Evolutionary conservation across 139 green algal species (phyloP).

Genomic region (Microglena sp.): DNA sequence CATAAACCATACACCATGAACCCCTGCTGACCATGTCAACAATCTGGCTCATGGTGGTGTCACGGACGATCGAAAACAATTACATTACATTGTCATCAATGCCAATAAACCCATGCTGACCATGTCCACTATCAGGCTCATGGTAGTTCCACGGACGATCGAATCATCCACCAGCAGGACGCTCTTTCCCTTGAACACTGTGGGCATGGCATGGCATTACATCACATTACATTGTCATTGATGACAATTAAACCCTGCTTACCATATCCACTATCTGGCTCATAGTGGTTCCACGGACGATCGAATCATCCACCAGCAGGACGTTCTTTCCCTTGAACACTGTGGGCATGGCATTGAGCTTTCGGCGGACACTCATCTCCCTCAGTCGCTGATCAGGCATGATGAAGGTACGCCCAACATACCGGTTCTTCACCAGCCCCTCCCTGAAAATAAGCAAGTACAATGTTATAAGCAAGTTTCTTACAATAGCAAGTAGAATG

Average conservation of each 20-base stretch:
- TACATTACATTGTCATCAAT: background rate
- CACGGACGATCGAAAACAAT: slow-evolving; percentile 81
- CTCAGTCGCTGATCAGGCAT: slow-evolving; percentile 91
- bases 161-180: slow-evolving; percentile 98
- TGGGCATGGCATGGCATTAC: too few species aligned
- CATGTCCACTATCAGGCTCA: slow-evolving; percentile 37
- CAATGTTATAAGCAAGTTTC: too few species aligned
- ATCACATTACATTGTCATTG: too few species aligned
- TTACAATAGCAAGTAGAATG: too few species aligned
- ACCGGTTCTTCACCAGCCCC: slow-evolving; percentile 93
- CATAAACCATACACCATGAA: too few species aligned
- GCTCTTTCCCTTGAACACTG: slow-evolving; percentile 41
- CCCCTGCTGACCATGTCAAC: slow-evolving; percentile 24
- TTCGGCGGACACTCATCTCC: slow-evolving; percentile 70
- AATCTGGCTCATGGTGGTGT: slow-evolving; percentile 80
- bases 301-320: slow-evolving; percentile 97
- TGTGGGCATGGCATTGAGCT: slow-evolving; percentile 93
- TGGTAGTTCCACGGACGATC: slow-evolving; percentile 96
- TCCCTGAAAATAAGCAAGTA: slow-evolving; percentile 54
- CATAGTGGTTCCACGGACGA: slow-evolving; percentile 96
- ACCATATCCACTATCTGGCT: slow-evolving; percentile 19
- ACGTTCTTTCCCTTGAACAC: slow-evolving; percentile 86
- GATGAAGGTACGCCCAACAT: slow-evolving; percentile 99
- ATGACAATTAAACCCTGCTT: too few species aligned
- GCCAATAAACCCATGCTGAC: background rate